Conservation (phyloP, 768 basidiomycete species). For the Crucibulum laeve region DNA sequence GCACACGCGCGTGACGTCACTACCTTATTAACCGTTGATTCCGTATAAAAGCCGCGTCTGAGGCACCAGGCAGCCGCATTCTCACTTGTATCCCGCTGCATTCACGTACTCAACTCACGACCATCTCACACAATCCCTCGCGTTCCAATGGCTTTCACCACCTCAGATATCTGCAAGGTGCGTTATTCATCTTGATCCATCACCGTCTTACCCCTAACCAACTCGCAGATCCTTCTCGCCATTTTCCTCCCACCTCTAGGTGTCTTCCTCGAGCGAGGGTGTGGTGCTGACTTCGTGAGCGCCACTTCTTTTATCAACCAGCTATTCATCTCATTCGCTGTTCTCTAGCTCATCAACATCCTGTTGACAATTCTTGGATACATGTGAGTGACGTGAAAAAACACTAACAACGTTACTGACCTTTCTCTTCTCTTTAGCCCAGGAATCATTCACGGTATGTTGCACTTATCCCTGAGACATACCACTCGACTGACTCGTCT, state of each 20-base stretch:
- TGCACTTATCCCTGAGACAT: too few species aligned
- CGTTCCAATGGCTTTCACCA: conserved; percentile 59
- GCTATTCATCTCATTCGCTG: conserved; percentile 6
- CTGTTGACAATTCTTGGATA: conserved; percentile 75
- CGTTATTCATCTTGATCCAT: conserved; percentile 8
- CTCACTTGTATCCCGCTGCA: conserved; percentile 7
- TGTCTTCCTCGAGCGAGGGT: conserved; percentile 88
- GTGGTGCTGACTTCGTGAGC: conserved; percentile 69
- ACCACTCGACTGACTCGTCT: too few species aligned
- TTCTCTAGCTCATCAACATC: conserved; percentile 61
- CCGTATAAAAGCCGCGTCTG: conserved; percentile 7
- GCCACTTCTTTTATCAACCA: conserved; percentile 3
- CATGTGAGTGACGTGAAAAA: conserved; percentile 43
- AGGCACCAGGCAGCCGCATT: background rate
- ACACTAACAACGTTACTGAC: conserved; percentile 6
- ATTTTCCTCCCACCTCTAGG: conserved; percentile 79
- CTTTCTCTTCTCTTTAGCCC: conserved; percentile 38
- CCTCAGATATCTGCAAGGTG: conserved; percentile 79
- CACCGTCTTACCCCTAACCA: conserved; percentile 9
- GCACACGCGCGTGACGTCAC: conserved; percentile 14
- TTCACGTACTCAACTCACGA: conserved; percentile 6
- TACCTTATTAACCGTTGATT: background rate
- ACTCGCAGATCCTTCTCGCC: conserved; percentile 47
- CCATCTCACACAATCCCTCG: conserved; percentile 2
- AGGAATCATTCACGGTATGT: conserved; percentile 68